Conservation (phyloP, 768 basidiomycete species). For the Auricularia heimuer region DNA sequence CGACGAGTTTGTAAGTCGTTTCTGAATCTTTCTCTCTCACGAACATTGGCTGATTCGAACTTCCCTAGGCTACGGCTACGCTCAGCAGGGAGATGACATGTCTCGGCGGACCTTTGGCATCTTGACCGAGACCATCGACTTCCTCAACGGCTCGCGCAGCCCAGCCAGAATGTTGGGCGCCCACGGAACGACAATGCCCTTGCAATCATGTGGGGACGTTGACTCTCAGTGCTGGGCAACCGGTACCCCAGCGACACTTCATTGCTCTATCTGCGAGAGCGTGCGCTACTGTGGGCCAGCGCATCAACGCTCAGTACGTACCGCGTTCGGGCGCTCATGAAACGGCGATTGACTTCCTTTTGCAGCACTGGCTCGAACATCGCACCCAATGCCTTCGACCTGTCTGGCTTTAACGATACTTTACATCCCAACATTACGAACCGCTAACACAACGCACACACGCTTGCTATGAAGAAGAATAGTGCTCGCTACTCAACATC, state of each 20-base stretch:
- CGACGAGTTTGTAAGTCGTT: background rate
- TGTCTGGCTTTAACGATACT: background rate
- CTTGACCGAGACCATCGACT: background rate
- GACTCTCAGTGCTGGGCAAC: background rate
- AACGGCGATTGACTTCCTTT: background rate
- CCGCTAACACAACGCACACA: background rate
- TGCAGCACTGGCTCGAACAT: background rate
- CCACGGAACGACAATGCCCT: background rate
- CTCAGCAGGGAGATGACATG: background rate
- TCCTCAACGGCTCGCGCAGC: background rate
- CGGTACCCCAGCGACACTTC: background rate
- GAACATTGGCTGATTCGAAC: background rate
- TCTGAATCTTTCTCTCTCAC: background rate
- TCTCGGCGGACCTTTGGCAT: background rate
- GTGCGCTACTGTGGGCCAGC: background rate
- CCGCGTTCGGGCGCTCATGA: background rate
- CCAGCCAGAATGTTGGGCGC: background rate
- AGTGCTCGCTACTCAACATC: too few species aligned
- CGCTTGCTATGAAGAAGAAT: too few species aligned
- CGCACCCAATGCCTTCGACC: background rate
- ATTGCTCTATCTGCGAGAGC: conserved; percentile 1
- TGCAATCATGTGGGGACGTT: background rate
- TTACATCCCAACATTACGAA: background rate
- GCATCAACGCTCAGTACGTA: background rate
- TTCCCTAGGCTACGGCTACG: background rate